Percentiles rank a stretch among this genome's conserved stretches.
Conservation (phyloP, 768 basidiomycete genomes). For the Amanita subjunquillea region DNA sequence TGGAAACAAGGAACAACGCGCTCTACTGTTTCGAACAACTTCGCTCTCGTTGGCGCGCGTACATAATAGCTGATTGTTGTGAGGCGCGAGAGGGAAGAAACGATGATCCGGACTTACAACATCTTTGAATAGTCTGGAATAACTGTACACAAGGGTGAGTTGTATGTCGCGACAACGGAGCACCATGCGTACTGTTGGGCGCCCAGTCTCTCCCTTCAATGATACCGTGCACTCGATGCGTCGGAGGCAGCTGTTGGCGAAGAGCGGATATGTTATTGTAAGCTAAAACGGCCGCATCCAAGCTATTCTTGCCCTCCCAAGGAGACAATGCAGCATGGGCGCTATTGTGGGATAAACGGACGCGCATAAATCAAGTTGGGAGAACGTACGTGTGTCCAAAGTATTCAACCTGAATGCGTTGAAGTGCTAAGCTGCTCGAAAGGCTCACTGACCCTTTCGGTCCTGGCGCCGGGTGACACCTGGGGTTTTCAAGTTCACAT, state of each 20-base stretch:
- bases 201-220: slow-evolving; percentile 71
- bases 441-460: slow-evolving; percentile 60
- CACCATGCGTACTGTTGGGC: slow-evolving; percentile 43
- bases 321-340: slow-evolving; percentile 74
- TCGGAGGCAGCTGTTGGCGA: slow-evolving; percentile 73
- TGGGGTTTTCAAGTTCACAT: slow-evolving; percentile 14
- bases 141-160: slow-evolving; percentile 30
- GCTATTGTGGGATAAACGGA: slow-evolving; percentile 20
- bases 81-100: neutral
- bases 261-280: slow-evolving; percentile 73
- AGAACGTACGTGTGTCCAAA: slow-evolving; percentile 56
- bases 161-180: neutral
- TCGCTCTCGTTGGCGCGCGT: slow-evolving; percentile 58
- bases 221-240: slow-evolving; percentile 72
- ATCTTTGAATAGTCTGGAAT: slow-evolving; percentile 77
- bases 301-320: slow-evolving; percentile 77
- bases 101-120: slow-evolving; percentile 27
- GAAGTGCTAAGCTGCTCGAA: slow-evolving; percentile 52
- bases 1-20: slow-evolving; percentile 67
- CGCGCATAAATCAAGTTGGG: neutral
- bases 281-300: slow-evolving; percentile 82
- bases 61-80: slow-evolving; percentile 46
- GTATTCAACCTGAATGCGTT: slow-evolving; percentile 53
- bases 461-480: slow-evolving; percentile 80
- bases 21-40: slow-evolving; percentile 44